Evolutionary conservation across 1,284 basidiomycete genomes (phyloP).

Genomic region (Malassezia psittaci): DNA sequence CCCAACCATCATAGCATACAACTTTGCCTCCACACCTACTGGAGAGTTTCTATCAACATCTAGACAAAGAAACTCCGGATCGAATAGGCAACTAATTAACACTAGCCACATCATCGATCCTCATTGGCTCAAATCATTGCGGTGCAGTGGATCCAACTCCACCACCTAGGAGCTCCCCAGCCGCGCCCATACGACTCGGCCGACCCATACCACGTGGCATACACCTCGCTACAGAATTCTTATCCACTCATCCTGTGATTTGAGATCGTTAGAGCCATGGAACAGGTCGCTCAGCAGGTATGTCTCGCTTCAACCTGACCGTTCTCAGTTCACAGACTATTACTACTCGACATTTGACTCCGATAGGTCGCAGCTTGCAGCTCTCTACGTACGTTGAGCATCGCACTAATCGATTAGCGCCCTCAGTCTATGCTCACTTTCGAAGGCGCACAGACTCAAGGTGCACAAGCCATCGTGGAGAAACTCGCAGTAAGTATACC

Average conservation of each 20-base stretch:
- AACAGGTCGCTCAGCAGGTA: conserved; percentile 37
- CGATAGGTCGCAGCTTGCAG: conserved; percentile 54
- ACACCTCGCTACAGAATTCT: too few species aligned
- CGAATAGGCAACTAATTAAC: too few species aligned
- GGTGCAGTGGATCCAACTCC: too few species aligned
- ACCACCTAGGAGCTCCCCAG: too few species aligned
- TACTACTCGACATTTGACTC: conserved; percentile 57
- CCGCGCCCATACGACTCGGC: too few species aligned
- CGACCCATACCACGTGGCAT: too few species aligned
- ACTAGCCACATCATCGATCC: too few species aligned
- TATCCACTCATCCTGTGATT: too few species aligned
- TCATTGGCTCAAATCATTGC: too few species aligned
- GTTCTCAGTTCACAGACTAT: conserved; percentile 39
- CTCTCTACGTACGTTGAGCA: conserved; percentile 61
- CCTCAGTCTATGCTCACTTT: conserved; percentile 77
- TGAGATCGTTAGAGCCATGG: conserved; percentile 19
- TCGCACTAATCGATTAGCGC: conserved; percentile 54
- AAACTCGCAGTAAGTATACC: conserved; percentile 56
- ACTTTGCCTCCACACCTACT: background rate
- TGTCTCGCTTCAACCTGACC: background rate
- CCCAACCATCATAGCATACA: too few species aligned
- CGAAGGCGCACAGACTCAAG: conserved; percentile 62
- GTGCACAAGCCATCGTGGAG: conserved; percentile 59
- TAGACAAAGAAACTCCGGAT: too few species aligned
- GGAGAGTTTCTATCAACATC: too few species aligned